Percentiles rank a stretch among this genome's conserved stretches.
Conservation (phyloP, 1,284 basidiomycete species). For the Rhodotorula sp. region DNA sequence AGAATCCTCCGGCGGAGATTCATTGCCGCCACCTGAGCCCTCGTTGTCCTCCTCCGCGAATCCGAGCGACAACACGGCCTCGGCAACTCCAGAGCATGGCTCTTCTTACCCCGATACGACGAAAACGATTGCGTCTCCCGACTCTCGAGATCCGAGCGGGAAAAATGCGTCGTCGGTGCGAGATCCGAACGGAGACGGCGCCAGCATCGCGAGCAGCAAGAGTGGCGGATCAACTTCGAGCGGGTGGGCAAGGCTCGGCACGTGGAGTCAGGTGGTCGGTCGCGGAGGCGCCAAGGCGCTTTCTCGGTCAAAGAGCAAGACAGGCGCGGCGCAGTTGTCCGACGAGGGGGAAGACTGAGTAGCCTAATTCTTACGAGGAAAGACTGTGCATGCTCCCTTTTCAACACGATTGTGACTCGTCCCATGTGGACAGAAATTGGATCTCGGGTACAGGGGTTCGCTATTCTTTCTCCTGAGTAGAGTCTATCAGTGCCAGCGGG, state of each 20-base stretch:
- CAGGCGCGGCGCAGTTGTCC: neutral
- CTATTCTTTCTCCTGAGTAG: too few species aligned
- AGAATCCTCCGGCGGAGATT: too few species aligned
- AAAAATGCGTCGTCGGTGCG: neutral
- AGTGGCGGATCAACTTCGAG: neutral
- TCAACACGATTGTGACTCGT: neutral
- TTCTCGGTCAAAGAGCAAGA: neutral
- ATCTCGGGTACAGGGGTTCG: too few species aligned
- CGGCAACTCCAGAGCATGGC: neutral
- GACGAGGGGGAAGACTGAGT: neutral
- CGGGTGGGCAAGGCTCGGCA: slow-evolving; percentile 24
- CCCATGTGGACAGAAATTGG: too few species aligned
- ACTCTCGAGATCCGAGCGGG: neutral
- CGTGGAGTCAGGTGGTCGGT: slow-evolving; percentile 35
- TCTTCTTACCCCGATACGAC: neutral
- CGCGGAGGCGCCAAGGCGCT: slow-evolving; percentile 5
- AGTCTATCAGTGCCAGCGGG: too few species aligned
- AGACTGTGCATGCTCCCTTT: too few species aligned
- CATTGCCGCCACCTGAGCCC: neutral
- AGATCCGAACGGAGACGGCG: neutral
- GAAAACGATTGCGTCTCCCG: neutral
- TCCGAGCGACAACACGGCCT: neutral
- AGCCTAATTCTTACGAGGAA: neutral
- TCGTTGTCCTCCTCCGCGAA: neutral
- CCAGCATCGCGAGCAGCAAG: neutral